Evolutionary conservation across 2,329 filamentous ascomycete species (phyloP), one percentile per base, ranked within the genome.

Genomic region (Phaeomoniella chlamydospora): DNA sequence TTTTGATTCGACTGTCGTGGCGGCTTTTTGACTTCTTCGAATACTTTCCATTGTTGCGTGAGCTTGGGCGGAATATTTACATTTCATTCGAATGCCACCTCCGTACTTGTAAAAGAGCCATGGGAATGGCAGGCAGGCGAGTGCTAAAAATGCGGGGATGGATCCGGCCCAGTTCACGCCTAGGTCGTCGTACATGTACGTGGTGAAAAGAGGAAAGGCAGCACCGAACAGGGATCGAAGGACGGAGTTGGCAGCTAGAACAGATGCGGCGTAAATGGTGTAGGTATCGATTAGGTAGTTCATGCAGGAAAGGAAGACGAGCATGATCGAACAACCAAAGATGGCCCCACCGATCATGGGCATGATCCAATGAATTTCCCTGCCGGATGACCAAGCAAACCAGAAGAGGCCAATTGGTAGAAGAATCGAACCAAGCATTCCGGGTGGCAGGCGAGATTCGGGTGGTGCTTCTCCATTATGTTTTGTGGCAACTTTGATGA

Each of bases 361-460:
- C 11, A 48, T 56, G 37, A 59, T 54, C 56, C 56, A 61, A 41
- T 59, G 56, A 19, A 59, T 44, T 2, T 48, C 49, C 39, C 2
- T 52, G 49, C 65, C 69, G 58, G 37, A 57, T 1, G 71, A 72
- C 71, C 71, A 75, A 0, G 69, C 70, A 39, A 74, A 70, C 68
- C 68, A 72, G 50, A 74, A 72, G 3, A 74, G 56, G 12, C 68
- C 66, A 30, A 72, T 50, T 0, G 74, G 72, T 29, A 77, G 58
- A n/a, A 56, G 52, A 15, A 70, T 55, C 36, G 59, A 62, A 65
- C 69, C 70, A 3, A 67, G 41, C 40, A 69, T 63, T 31, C 57
- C 61, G 4, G 67, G 62, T 2, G 67, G 65, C 2, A 73, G 51
- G 34, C 66, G 68, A 29, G 65, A 66, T 54, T 76, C 72, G 0